These are phyloP conservation scores for Aristolochia fimbriata DNA, from an alignment of 164 flowering plant genomes.

Conservation along the genomic window DNA sequence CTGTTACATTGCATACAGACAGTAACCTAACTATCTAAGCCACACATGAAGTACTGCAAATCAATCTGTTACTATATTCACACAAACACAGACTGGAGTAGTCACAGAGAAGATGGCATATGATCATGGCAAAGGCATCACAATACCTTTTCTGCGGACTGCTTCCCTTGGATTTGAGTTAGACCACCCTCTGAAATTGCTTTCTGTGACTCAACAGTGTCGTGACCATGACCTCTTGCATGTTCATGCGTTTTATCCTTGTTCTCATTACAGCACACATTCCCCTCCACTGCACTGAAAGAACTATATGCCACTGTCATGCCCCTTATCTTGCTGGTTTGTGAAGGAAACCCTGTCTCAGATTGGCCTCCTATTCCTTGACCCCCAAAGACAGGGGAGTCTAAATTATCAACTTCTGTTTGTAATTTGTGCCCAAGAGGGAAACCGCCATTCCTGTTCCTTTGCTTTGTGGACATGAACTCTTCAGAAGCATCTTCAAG, in stretches of 20 bases:
- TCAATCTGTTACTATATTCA: no score
- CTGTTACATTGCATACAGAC: no score
- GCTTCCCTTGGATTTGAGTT: conserved; percentile 9
- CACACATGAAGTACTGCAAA: no score
- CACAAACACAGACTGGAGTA: no score
- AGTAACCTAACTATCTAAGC: no score
- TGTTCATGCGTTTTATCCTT: not conserved
- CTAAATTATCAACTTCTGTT: no score
- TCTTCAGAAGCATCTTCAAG: conserved; percentile 1
- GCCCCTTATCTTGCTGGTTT: not conserved
- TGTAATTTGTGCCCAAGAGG: no score
- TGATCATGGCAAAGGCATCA: not conserved
- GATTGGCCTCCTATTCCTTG: no score
- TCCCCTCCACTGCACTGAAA: conserved; percentile 2
- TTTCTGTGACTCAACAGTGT: not conserved
- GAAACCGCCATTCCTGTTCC: conserved; percentile 5
- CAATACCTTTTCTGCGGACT: conserved; percentile 19
- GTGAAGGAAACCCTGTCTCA: no score
- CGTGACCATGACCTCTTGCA: not conserved
- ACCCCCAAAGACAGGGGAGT: no score
- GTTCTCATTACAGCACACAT: not conserved
- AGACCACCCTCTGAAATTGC: conserved; percentile 9
- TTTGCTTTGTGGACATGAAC: conserved; percentile 4
- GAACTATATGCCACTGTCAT: not conserved
- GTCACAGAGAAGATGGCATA: not conserved